Evolutionary conservation across 2,329 filamentous ascomycete species (phyloP).

Genomic region (Fusarium vanettenii): DNA sequence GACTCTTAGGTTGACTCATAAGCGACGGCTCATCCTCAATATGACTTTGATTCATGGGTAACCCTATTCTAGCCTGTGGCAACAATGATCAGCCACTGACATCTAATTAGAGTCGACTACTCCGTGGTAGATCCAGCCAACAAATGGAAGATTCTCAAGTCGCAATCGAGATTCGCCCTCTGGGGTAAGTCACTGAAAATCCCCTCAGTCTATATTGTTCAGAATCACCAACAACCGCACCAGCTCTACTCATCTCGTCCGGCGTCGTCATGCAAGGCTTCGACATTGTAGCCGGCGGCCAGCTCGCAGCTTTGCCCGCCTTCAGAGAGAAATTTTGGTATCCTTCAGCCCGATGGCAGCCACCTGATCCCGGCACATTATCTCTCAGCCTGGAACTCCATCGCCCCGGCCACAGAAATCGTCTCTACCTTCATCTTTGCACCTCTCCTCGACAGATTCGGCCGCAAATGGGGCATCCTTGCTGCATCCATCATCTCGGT

Average conservation of each 20-base stretch:
- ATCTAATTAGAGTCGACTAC: slow-evolving; percentile 28
- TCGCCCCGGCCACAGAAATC: slow-evolving; percentile 43
- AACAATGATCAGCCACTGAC: not conserved
- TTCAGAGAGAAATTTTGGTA: slow-evolving; percentile 46
- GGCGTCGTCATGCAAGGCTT: slow-evolving; percentile 44
- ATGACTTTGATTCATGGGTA: not conserved
- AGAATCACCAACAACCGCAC: not conserved
- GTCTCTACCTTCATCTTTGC: slow-evolving; percentile 43
- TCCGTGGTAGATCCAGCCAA: slow-evolving; percentile 39
- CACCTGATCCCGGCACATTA: slow-evolving; percentile 46
- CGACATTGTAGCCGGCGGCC: slow-evolving; percentile 45
- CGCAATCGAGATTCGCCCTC: slow-evolving; percentile 18
- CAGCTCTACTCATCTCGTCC: not conserved
- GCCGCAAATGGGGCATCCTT: slow-evolving; percentile 45
- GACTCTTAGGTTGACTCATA: not conserved
- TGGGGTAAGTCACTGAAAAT: not conserved
- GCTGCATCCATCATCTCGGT: slow-evolving; percentile 41
- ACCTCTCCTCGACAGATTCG: slow-evolving; percentile 47
- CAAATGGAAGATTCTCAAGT: slow-evolving; percentile 46
- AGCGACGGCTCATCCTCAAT: not conserved
- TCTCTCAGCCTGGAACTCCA: slow-evolving; percentile 47
- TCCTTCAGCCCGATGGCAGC: slow-evolving; percentile 36
- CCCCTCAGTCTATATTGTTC: not conserved
- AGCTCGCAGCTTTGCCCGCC: slow-evolving; percentile 45
- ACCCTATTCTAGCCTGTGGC: not conserved